These are phyloP conservation scores for Tuber borchii DNA, from an alignment of 495 filamentous ascomycete species.

Conservation along the genomic window DNA sequence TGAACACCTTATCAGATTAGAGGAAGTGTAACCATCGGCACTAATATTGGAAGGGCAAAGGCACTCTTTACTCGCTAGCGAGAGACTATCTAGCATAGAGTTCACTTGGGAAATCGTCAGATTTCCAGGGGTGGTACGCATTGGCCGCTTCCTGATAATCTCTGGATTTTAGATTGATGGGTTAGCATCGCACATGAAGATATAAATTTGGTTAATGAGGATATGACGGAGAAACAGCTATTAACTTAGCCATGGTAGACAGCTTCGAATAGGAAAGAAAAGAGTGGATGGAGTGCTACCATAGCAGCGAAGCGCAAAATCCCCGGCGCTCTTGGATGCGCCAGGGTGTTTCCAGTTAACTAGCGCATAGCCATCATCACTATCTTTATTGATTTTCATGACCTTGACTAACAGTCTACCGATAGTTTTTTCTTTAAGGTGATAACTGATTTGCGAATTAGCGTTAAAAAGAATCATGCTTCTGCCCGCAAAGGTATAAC, in stretches of 20 bases:
- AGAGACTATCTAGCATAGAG: constrained; percentile 70
- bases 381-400: constrained; percentile 87
- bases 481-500: constrained; percentile 5
- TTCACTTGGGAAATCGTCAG: constrained; percentile 89
- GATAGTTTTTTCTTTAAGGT: constrained; percentile 86
- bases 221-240: background rate
- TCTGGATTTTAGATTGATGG: constrained; percentile 45
- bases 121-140: constrained; percentile 64
- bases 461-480: background rate
- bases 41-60: background rate
- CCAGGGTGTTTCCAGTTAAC: constrained; percentile 92
- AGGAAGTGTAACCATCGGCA: background rate
- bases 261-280: background rate
- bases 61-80: constrained; percentile 63
- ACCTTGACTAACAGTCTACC: constrained; percentile 80
- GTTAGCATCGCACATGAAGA: constrained; percentile 8
- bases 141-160: constrained; percentile 74
- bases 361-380: constrained; percentile 76
- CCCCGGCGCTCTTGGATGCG: constrained; percentile 63
- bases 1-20: constrained; percentile 14
- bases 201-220: background rate
- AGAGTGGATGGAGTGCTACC: constrained; percentile 10
- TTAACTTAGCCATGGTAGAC: too few species aligned
- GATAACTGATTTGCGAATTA: constrained; percentile 51
- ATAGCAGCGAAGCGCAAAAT: constrained; percentile 82